Evolutionary conservation across 2,329 filamentous ascomycete genomes (phyloP), one percentile per base, ranked within the genome.

Genomic region (Penicillium sp.): DNA sequence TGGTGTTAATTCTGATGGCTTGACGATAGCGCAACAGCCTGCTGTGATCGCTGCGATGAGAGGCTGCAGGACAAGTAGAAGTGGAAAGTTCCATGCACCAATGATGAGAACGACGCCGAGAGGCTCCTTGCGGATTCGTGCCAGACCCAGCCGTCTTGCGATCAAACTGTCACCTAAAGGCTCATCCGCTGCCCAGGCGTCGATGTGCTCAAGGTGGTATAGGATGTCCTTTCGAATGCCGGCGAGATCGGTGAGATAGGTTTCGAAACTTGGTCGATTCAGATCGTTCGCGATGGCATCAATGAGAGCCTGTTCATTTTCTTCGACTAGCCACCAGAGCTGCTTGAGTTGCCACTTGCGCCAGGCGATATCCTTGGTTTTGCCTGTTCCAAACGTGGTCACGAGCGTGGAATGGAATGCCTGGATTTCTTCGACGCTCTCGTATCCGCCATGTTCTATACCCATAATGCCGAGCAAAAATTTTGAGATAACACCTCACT

Each of bases 291-390:
- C 58, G 11, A 80, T 60, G 5, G 73, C 76, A 2, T 75, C 68
- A 5, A 68, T 40, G 22, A 80, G 71, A 28, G 65, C 63, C 7
- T 71, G 60, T 52, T 76, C 68, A 57, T 80, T 79, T 57, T 80
- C 78, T 37, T 76, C 72, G 19, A 80, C 49, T 68, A 81, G 71
- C 76, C 77, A 78, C 73, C 73, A 81, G 1, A 76, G 54, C 64
- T 79, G 75, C 58, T 78, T 77, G 6, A 81, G 70, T 64, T 80
- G 79, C 68, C 72, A 75, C 59, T 76, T 76, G n/a, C 77, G 71
- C 76, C 77, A 81, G 55, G 70, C 68, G 4, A 79, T 63, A 5
- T 66, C 62, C 38, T 79, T 78, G 26, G 78, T 80, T 38, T 22
- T 53, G 2, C 13, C 42, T 2, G 42, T 45, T 45, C 22, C 11